A percentile compares a stretch with the other conserved stretches of the same genome.
Conservation (phyloP, 805 yeast genomes). For the Barnettozyma botsteinii region DNA sequence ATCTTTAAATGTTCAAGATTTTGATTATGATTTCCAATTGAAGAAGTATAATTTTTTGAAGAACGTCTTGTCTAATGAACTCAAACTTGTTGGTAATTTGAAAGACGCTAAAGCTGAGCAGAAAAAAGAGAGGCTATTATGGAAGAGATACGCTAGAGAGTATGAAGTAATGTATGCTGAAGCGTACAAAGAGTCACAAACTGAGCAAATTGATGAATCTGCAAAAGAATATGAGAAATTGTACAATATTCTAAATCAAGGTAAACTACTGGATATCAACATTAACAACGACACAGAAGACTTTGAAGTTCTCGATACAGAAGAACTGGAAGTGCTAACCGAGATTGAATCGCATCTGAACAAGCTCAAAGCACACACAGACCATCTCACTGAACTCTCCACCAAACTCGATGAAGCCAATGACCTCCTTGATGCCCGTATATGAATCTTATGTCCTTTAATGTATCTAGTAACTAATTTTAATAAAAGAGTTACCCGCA, state of each 20-base stretch:
- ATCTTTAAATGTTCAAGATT: constrained; percentile 11
- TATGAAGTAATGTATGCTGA: constrained; percentile 12
- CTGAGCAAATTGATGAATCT: constrained; percentile 7
- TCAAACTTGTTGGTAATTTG: constrained; percentile 13
- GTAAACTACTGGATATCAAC: constrained; percentile 1
- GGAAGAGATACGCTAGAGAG: constrained; percentile 10
- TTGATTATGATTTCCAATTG: constrained; percentile 18
- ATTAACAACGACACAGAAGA: background rate
- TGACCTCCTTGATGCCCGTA: background rate
- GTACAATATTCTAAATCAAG: background rate
- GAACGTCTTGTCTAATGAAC: constrained; percentile 17
- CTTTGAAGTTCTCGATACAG: constrained; percentile 4
- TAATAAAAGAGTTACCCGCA: no score
- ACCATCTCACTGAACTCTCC: constrained; percentile 10
- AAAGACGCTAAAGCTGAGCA: constrained; percentile 11
- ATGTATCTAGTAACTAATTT: no score
- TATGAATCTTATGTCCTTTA: background rate
- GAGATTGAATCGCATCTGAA: constrained; percentile 14
- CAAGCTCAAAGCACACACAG: constrained; percentile 12
- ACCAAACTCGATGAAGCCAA: constrained; percentile 9
- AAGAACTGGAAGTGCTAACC: constrained; percentile 8
- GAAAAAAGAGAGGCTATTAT: constrained; percentile 7
- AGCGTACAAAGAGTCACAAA: constrained; percentile 9
- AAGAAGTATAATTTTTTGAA: constrained; percentile 15
- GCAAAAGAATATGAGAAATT: background rate